Evolutionary conservation across 2,329 filamentous ascomycete species (phyloP).

Genomic region (Bipolaris oryzae): DNA sequence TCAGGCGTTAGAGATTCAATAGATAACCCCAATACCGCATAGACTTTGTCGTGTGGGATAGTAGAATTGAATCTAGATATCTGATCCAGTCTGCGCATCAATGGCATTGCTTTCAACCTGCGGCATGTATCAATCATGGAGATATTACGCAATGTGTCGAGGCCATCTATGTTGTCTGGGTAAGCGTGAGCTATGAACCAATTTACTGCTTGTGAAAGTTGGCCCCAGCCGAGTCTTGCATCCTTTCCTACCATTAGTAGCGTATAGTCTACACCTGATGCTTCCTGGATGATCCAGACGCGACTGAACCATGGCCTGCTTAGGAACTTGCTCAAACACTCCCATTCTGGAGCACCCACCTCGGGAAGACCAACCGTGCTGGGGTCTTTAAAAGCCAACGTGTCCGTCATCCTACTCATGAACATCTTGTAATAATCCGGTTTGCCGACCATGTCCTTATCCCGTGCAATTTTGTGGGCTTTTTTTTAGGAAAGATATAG

Average conservation of each 20-base stretch:
- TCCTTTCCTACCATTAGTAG: constrained; percentile 1
- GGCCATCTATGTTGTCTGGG: background rate
- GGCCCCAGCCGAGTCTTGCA: background rate
- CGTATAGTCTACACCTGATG: background rate
- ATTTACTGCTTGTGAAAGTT: background rate
- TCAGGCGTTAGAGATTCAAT: background rate
- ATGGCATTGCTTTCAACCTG: background rate
- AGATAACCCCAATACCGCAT: constrained; percentile 6
- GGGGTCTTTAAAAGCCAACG: background rate
- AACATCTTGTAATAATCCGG: background rate
- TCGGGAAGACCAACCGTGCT: background rate
- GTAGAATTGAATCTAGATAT: constrained; percentile 1
- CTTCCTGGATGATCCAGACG: constrained; percentile 11
- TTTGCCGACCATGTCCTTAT: background rate
- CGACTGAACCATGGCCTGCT: constrained; percentile 6
- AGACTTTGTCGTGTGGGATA: constrained; percentile 13
- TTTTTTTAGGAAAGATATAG: background rate
- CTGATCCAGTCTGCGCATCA: background rate
- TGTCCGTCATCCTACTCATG: background rate
- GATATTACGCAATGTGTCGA: background rate
- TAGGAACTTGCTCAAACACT: background rate
- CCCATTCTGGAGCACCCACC: background rate
- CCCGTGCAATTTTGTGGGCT: background rate
- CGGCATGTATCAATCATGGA: constrained; percentile 3
- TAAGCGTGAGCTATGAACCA: background rate